Evolutionary conservation across 169 alveolate species (phyloP).

Genomic region (Plasmodium berghei): DNA sequence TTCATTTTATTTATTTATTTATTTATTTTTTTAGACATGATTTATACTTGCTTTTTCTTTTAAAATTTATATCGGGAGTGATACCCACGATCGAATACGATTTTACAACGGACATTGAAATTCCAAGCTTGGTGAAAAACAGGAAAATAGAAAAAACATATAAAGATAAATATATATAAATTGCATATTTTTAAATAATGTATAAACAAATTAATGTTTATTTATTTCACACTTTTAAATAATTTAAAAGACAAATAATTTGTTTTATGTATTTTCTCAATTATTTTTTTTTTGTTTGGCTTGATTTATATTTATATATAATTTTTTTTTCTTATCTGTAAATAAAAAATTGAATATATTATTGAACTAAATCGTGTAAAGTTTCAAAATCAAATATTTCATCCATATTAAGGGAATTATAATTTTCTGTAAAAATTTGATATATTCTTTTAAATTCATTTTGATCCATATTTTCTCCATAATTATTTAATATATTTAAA

Average conservation of each 20-base stretch:
- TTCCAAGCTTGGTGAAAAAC: constrained; percentile 29
- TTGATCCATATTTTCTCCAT: constrained; percentile 74
- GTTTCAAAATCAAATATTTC: constrained; percentile 26
- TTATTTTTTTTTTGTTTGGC: too few relatives aligned
- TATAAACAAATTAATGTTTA: not conserved
- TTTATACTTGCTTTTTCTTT: constrained; percentile 83
- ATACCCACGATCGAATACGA: constrained; percentile 92
- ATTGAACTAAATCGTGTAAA: constrained; percentile 26
- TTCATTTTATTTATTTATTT: not conserved
- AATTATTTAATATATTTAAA: constrained; percentile 38
- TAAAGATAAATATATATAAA: not conserved
- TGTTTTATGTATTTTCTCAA: too few relatives aligned
- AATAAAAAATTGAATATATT: not conserved
- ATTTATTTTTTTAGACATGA: constrained; percentile 66
- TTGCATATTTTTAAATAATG: not conserved
- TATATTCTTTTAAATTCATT: constrained; percentile 56
- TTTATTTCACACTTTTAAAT: too few relatives aligned
- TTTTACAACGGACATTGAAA: constrained; percentile 86
- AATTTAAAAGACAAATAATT: too few relatives aligned
- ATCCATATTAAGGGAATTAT: constrained; percentile 13
- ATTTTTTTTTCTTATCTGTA: too few relatives aligned
- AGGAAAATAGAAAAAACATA: not conserved
- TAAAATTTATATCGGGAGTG: constrained; percentile 88
- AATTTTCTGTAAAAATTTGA: constrained; percentile 73
- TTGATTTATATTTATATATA: too few relatives aligned